A percentile compares a stretch with the other conserved stretches of the same genome.
These are phyloP conservation scores for Penicillium tannophilum DNA, from an alignment of 495 filamentous ascomycete species.

Conservation along the genomic window DNA sequence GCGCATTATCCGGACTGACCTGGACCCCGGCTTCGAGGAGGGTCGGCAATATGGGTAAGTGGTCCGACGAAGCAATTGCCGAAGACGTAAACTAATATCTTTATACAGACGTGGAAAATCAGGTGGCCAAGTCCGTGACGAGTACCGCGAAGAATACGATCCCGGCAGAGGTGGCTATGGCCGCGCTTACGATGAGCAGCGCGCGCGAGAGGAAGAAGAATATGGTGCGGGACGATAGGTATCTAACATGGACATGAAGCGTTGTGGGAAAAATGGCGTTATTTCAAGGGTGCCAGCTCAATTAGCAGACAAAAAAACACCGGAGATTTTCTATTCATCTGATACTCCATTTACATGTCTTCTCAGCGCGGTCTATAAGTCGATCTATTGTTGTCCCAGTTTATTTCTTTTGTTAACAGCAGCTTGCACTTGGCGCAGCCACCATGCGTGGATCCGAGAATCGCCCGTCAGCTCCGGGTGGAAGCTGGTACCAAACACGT, in stretches of 20 bases:
- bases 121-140: slow-evolving; percentile 94
- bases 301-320: slow-evolving; percentile 24
- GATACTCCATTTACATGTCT: slow-evolving; percentile 35
- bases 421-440: slow-evolving; percentile 71
- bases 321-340: slow-evolving; percentile 27
- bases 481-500: slow-evolving; percentile 95
- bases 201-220: slow-evolving; percentile 60
- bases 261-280: slow-evolving; percentile 40
- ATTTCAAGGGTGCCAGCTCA: slow-evolving; percentile 21
- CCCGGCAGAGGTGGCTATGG: slow-evolving; percentile 88
- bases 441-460: slow-evolving; percentile 89
- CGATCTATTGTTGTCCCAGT: slow-evolving; percentile 24
- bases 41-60: slow-evolving; percentile 88
- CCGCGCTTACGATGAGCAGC: slow-evolving; percentile 63
- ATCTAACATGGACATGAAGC: slow-evolving; percentile 14
- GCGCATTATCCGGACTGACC: slow-evolving; percentile 92
- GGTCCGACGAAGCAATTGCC: not conserved
- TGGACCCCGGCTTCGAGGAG: slow-evolving; percentile 94
- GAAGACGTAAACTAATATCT: slow-evolving; percentile 11
- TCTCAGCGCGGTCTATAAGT: slow-evolving; percentile 15
- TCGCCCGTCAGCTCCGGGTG: slow-evolving; percentile 94
- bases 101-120: slow-evolving; percentile 74
- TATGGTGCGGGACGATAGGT: slow-evolving; percentile 53
- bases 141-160: slow-evolving; percentile 95
- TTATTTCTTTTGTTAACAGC: slow-evolving; percentile 35